Evolutionary conservation across 495 filamentous ascomycete species (phyloP).

Genomic region (Aspergillus kassunensis): DNA sequence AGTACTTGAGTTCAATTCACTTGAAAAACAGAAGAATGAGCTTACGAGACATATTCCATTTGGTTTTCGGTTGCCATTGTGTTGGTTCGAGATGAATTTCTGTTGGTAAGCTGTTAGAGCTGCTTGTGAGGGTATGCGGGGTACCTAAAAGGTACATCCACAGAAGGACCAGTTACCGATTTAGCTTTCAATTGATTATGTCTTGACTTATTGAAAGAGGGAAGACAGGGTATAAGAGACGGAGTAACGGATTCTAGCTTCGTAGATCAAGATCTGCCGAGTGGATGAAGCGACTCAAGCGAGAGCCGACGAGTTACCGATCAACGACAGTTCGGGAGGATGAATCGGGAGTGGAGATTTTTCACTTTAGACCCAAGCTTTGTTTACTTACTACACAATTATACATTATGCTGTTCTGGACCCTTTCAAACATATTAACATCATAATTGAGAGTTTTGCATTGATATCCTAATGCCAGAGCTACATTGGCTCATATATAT

Average conservation of each 20-base stretch:
- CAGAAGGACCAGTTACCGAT: no score
- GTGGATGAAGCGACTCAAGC: constrained; percentile 19
- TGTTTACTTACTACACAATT: not conserved
- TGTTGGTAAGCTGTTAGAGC: not conserved
- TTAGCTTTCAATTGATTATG: no score
- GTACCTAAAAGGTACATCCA: no score
- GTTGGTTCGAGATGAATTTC: not conserved
- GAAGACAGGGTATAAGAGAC: no score
- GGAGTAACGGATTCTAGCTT: no score
- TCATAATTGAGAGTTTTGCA: no score
- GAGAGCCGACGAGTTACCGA: constrained; percentile 19
- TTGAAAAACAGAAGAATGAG: not conserved
- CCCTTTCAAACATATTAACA: no score
- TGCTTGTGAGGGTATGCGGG: not conserved
- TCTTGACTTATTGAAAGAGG: no score
- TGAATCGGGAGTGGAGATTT: constrained; percentile 2
- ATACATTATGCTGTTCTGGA: not conserved
- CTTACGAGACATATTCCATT: constrained; percentile 41
- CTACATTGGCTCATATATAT: constrained; percentile 5
- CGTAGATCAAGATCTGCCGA: constrained; percentile 17
- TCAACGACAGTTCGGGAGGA: not conserved
- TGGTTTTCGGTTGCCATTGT: constrained; percentile 20
- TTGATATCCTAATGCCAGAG: not conserved
- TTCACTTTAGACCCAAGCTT: not conserved
- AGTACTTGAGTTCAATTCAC: not conserved